Conservation (phyloP, 2,329 filamentous ascomycete species). For the Chalaropsis thielavioides region DNA sequence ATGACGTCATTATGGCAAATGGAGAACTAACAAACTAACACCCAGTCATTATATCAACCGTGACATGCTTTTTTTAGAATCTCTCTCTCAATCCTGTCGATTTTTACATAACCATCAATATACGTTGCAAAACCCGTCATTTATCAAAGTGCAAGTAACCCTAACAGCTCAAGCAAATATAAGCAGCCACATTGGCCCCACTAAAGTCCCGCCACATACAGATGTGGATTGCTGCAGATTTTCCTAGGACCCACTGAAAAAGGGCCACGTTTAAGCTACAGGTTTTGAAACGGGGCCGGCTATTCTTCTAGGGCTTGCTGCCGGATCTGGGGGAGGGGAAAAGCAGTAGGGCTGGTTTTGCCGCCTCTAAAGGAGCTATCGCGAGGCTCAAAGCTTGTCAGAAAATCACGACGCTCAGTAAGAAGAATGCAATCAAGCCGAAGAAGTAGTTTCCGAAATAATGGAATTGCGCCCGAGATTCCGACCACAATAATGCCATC, state of each 20-base stretch:
- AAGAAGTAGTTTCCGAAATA: not conserved
- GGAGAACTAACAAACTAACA: too few relatives aligned
- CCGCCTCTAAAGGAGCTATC: conserved; percentile 3
- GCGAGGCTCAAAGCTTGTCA: not conserved
- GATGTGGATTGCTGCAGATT: not conserved
- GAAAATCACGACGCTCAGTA: not conserved
- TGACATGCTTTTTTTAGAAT: too few relatives aligned
- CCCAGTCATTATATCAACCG: too few relatives aligned
- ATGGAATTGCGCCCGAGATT: not conserved
- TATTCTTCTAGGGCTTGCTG: not conserved
- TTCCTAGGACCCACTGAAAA: not conserved
- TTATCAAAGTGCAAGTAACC: too few relatives aligned
- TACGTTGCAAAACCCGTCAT: too few relatives aligned
- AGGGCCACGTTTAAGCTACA: not conserved
- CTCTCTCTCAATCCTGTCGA: too few relatives aligned
- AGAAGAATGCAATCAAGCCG: not conserved
- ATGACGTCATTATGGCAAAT: too few relatives aligned
- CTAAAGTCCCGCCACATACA: not conserved
- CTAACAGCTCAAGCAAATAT: too few relatives aligned
- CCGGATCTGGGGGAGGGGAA: conserved; percentile 10
- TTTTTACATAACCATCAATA: too few relatives aligned
- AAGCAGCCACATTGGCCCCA: too few relatives aligned
- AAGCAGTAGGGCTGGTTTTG: conserved; percentile 7
- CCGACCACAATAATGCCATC: not conserved
- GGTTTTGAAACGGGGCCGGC: conserved; percentile 4